A percentile compares a stretch with the other conserved stretches of the same genome.
phyloP scores from a whole-genome alignment of 352 stramenopile species.

The Phytophthora litchii region DNA sequence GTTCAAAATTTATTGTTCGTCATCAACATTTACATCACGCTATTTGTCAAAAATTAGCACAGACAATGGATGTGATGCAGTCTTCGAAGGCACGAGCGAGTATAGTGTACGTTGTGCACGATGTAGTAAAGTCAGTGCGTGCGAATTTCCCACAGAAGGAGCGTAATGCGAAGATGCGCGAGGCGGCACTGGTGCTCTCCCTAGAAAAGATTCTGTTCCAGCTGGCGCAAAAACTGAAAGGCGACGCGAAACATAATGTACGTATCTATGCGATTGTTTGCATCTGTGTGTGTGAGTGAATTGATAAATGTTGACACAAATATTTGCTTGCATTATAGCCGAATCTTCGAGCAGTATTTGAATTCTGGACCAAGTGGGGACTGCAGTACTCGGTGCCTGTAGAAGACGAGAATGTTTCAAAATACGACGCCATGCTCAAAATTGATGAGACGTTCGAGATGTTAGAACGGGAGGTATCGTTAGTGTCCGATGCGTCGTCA shows the following conservation, averaged over 20 bases:
- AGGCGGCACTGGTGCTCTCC: constrained; percentile 67
- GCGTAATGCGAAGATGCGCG: constrained; percentile 78
- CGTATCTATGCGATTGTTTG: constrained; percentile 24
- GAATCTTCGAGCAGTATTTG: constrained; percentile 77
- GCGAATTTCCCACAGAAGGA: constrained; percentile 72
- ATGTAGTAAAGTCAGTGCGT: constrained; percentile 81
- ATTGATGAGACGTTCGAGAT: constrained; percentile 73
- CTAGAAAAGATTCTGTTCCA: constrained; percentile 70
- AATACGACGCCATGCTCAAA: constrained; percentile 51
- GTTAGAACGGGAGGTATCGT: constrained; percentile 56
- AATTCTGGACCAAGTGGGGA: constrained; percentile 87
- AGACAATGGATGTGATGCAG: constrained; percentile 67
- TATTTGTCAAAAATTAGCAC: constrained; percentile 71
- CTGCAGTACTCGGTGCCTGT: constrained; percentile 62
- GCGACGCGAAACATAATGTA: constrained; percentile 72
- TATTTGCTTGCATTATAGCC: constrained; percentile 36
- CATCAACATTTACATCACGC: constrained; percentile 74
- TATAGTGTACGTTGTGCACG: constrained; percentile 85
- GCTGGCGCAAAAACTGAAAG: constrained; percentile 65
- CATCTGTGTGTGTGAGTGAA: background rate
- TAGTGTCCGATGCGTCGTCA: constrained; percentile 65
- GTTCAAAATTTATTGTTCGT: constrained; percentile 85
- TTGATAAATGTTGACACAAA: background rate
- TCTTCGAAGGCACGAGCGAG: constrained; percentile 74
- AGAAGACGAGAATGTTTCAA: constrained; percentile 38